Evolutionary conservation across 1,284 basidiomycete species (phyloP), one percentile per base, ranked within the genome.

Genomic region (Ceratobasidium sp.): DNA sequence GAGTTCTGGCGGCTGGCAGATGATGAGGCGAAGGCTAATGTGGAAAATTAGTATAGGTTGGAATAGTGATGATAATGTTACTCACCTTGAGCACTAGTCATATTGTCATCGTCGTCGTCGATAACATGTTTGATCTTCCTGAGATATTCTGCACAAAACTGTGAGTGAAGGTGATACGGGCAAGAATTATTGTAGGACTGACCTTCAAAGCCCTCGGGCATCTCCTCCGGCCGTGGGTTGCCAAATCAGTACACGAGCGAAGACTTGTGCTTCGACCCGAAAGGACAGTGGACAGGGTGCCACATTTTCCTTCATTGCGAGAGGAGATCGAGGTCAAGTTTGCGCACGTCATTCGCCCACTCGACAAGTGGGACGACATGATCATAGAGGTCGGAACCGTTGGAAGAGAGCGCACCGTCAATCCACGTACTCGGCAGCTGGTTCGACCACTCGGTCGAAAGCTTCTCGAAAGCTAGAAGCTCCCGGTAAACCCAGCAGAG

Each of bases 371-470:
- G 59, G 5, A 60, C 23, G 59, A 60, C 59, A 18, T 30, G 30
- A 60, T 60, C 23, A 35, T 33, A 27, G 10, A 60, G 59, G 35
- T 8, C 16, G 27, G 59, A 27, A 12, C 55, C 55, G 12, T 20
- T 10, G 12, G 55, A 20, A 12, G n/a, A 33, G 14, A 23, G n/a
- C 12, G 16, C 55, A n/a, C 30, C 23, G n/a, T 14, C n/a, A 12
- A 57, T 14, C 55, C 55, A 60, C 27, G 6, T 10, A 7, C 30
- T 30, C 12, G 55, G 55, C 55, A 57, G n/a, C 18, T 10, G 18
- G 55, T 23, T 23, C 55, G 55, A 57, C 55, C 55, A 57, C 23
- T 57, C 55, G 55, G 55, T 57, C 30, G 55, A 23, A 23, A 57
- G 55, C 12, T 33, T 23, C 23, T 57, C 55, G 55, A 57, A 57